phyloP scores from a whole-genome alignment of 495 filamentous ascomycete species.

The Neurospora sp. region DNA sequence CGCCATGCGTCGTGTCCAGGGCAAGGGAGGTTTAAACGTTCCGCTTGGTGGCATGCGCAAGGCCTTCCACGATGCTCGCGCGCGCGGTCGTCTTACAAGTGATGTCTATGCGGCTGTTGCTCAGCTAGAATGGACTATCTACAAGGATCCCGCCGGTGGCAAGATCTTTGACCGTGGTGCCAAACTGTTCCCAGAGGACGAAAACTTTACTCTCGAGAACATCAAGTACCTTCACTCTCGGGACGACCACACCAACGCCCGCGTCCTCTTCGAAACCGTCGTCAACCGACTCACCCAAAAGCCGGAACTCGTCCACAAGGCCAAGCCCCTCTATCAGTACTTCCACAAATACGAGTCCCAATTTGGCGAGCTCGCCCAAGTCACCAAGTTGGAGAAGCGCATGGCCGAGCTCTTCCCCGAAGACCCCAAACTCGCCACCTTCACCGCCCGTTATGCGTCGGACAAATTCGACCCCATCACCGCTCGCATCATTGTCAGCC shows the following conservation, averaged over 20 bases:
- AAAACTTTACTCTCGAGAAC: constrained; percentile 84
- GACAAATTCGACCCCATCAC: constrained; percentile 53
- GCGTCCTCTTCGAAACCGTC: constrained; percentile 88
- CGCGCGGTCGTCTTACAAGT: constrained; percentile 73
- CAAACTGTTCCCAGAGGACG: constrained; percentile 85
- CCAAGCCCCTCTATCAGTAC: constrained; percentile 75
- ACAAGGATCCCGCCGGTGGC: constrained; percentile 80
- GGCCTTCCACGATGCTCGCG: constrained; percentile 78
- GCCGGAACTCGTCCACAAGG: constrained; percentile 57
- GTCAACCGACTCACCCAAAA: constrained; percentile 68
- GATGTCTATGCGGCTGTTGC: constrained; percentile 91
- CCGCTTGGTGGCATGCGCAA: constrained; percentile 67
- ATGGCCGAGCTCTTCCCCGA: constrained; percentile 89
- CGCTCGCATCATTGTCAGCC: constrained; percentile 73
- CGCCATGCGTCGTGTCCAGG: constrained; percentile 86
- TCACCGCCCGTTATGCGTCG: constrained; percentile 63
- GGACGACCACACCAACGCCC: constrained; percentile 88
- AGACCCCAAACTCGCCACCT: constrained; percentile 65
- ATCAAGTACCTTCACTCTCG: constrained; percentile 84
- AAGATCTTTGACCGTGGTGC: constrained; percentile 94
- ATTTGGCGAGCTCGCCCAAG: constrained; percentile 81
- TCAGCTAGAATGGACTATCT: constrained; percentile 87
- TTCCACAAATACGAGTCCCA: constrained; percentile 93
- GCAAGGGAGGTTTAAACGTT: constrained; percentile 61
- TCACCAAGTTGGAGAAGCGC: constrained; percentile 79